phyloP scores from a whole-genome alignment of 805 yeast species.

The Ogataea pini region DNA sequence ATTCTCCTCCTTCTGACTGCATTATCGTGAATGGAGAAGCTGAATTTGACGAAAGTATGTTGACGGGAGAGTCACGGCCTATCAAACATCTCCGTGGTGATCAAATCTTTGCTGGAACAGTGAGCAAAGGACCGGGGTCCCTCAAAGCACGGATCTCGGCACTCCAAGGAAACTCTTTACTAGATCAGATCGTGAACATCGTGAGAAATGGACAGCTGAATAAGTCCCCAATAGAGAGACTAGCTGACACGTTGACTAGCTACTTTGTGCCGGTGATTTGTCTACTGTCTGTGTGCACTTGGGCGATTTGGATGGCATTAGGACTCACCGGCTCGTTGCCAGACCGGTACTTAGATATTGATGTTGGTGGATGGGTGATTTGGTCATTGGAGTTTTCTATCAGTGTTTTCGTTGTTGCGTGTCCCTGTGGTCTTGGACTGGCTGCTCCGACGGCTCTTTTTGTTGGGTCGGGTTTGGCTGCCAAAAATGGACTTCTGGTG shows the following conservation, averaged over 20 bases:
- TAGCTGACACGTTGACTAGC: conserved; percentile 69
- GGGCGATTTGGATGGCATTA: conserved; percentile 67
- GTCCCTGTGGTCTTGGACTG: conserved; percentile 83
- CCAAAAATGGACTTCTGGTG: conserved; percentile 72
- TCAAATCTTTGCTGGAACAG: conserved; percentile 71
- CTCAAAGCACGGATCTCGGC: conserved; percentile 57
- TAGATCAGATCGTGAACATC: conserved; percentile 67
- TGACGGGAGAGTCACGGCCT: conserved; percentile 64
- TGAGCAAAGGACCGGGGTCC: conserved; percentile 58
- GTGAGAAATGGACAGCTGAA: conserved; percentile 74
- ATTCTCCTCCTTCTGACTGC: conserved; percentile 61
- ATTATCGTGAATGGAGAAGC: conserved; percentile 48
- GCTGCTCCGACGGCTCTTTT: conserved; percentile 85
- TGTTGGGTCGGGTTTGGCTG: conserved; percentile 79
- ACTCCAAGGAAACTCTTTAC: conserved; percentile 61
- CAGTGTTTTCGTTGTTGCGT: conserved; percentile 78
- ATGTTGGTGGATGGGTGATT: conserved; percentile 71
- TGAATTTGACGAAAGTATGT: conserved; percentile 60
- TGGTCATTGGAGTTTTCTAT: conserved; percentile 80
- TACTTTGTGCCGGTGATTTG: conserved; percentile 73
- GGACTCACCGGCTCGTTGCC: conserved; percentile 60
- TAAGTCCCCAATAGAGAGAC: conserved; percentile 71
- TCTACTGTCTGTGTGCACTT: conserved; percentile 57
- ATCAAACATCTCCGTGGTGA: conserved; percentile 60
- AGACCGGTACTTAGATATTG: conserved; percentile 54